Evolutionary conservation across 148 eudicot species (phyloP).

Genomic region (Rhododendron griersonianum): DNA sequence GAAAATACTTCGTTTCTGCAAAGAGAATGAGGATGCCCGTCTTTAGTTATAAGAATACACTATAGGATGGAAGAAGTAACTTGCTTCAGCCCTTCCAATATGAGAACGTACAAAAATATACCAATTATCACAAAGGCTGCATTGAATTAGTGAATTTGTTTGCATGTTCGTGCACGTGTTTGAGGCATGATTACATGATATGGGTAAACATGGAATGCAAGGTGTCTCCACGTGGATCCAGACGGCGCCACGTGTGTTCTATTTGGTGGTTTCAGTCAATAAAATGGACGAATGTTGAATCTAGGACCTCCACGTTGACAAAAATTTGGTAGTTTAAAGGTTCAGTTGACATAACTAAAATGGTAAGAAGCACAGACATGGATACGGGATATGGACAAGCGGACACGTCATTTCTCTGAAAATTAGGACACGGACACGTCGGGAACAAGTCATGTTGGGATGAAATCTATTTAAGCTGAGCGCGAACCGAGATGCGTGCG

Average conservation of each 20-base stretch:
- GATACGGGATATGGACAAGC: too few species aligned
- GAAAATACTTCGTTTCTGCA: constrained; percentile 68
- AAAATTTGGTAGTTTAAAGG: not conserved
- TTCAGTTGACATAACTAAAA: not conserved
- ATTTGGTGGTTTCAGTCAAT: not conserved
- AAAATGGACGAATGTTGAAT: not conserved
- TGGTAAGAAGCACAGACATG: too few species aligned
- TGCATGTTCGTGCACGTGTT: not conserved
- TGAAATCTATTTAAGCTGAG: too few species aligned
- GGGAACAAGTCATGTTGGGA: too few species aligned
- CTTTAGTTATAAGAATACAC: not conserved
- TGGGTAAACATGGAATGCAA: not conserved
- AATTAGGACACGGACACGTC: too few species aligned
- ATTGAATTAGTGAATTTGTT: not conserved
- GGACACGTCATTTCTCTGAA: too few species aligned
- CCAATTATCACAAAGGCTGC: not conserved
- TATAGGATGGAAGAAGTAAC: not conserved
- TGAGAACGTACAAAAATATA: not conserved
- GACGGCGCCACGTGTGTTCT: not conserved
- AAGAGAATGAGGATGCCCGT: not conserved
- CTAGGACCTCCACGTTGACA: not conserved
- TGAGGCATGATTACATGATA: not conserved
- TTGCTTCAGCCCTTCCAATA: not conserved
- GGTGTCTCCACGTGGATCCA: not conserved
- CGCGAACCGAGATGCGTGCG: too few species aligned